These are phyloP conservation scores for Cardiospermum halicacabum DNA, from an alignment of 345 rosid species.

Conservation along the genomic window DNA sequence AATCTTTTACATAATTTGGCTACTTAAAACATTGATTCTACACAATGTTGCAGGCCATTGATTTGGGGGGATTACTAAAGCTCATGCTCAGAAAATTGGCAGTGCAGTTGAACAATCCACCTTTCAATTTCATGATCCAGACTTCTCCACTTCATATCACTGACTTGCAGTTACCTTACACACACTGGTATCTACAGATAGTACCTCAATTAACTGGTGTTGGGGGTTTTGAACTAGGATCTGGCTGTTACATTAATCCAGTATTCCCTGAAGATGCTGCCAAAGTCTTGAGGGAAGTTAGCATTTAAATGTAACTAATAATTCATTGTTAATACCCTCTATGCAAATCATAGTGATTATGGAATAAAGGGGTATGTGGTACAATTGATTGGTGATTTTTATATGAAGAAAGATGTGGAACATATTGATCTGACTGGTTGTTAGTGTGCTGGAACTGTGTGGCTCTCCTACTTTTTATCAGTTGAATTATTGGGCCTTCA, in stretches of 20 bases:
- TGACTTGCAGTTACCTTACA: conserved; percentile 35
- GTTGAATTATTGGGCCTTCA: conserved; percentile 1
- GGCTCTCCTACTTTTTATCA: background rate
- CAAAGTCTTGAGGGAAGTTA: conserved; percentile 60
- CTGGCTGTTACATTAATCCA: conserved; percentile 85
- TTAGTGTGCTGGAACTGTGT: no score
- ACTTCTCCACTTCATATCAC: conserved; percentile 54
- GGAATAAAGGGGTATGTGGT: background rate
- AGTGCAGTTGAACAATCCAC: conserved; percentile 57
- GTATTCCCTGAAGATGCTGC: conserved; percentile 89
- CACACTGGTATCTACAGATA: conserved; percentile 79
- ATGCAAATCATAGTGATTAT: background rate
- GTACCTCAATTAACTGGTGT: conserved; percentile 63
- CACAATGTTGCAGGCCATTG: conserved; percentile 49
- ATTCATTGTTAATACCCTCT: background rate
- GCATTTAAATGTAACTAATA: conserved; percentile 15
- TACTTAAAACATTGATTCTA: background rate
- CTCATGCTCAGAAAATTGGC: conserved; percentile 64
- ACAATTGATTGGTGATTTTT: conserved; percentile 1
- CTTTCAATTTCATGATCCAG: conserved; percentile 86
- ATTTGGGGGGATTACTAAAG: conserved; percentile 67
- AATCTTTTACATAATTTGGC: background rate
- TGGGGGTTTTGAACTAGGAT: conserved; percentile 79
- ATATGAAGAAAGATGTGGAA: conserved; percentile 9
- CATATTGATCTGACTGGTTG: conserved; percentile 2